A percentile compares a stretch with the other conserved stretches of the same genome.
Conservation (phyloP, 768 basidiomycete species). For the Mrakia hoshinonis region DNA sequence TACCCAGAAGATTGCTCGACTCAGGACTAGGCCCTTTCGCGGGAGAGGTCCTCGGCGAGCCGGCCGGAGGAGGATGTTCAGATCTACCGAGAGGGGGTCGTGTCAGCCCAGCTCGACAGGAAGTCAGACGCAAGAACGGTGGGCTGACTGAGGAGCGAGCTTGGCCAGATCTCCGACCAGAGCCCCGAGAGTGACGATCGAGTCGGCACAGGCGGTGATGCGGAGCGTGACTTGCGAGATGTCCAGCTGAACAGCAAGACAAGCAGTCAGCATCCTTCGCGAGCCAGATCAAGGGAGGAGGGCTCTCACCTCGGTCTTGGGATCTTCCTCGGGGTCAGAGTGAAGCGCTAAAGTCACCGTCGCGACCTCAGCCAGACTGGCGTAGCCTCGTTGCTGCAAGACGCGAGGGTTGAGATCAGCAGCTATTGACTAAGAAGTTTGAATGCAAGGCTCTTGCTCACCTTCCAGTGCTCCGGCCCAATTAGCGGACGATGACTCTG, state of each 20-base stretch:
- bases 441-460: too few species aligned
- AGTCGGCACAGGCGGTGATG: slow-evolving; percentile 41
- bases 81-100: not conserved
- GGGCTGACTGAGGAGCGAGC: slow-evolving; percentile 30
- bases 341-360: slow-evolving; percentile 27
- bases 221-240: slow-evolving; percentile 20
- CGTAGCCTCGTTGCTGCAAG: slow-evolving; percentile 35
- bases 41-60: not conserved
- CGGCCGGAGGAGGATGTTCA: not conserved
- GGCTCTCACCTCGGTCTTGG: slow-evolving; percentile 31
- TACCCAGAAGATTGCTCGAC: not conserved
- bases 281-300: not conserved
- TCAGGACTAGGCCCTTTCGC: not conserved
- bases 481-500: slow-evolving; percentile 49
- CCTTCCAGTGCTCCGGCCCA: slow-evolving; percentile 46
- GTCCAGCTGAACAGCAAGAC: not conserved
- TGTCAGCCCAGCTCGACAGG: not conserved
- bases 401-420: not conserved
- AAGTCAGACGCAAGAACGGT: not conserved
- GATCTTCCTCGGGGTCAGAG: slow-evolving; percentile 6
- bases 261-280: not conserved
- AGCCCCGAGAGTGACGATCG: slow-evolving; percentile 34
- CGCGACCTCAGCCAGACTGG: slow-evolving; percentile 31
- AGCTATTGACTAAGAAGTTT: not conserved
- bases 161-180: slow-evolving; percentile 36